Evolutionary conservation across 441 rosid species (phyloP).

Genomic region (Euphorbia celastroides): DNA sequence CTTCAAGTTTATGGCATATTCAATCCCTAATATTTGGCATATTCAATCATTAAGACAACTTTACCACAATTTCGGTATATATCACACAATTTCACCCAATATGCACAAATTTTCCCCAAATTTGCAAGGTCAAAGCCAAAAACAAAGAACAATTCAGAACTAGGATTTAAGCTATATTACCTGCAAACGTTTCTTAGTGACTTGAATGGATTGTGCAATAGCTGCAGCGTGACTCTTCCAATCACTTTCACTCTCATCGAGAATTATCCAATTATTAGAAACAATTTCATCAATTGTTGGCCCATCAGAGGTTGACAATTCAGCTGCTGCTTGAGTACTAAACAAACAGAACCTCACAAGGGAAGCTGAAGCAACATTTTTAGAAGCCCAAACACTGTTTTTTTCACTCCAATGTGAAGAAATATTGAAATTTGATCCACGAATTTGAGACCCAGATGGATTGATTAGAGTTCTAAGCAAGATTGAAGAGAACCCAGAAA

Average conservation of each 20-base stretch:
- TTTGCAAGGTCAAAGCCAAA: no score
- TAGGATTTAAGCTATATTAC: conserved; percentile 26
- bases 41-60: neutral
- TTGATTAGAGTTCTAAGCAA: conserved; percentile 22
- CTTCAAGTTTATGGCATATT: neutral
- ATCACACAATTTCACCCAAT: neutral
- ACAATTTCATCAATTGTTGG: conserved; percentile 69
- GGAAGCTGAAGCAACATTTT: conserved; percentile 15
- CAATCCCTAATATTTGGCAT: neutral
- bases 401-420: conserved; percentile 20
- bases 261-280: conserved; percentile 67
- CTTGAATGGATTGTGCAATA: conserved; percentile 81
- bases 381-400: conserved; percentile 20
- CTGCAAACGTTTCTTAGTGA: conserved; percentile 85
- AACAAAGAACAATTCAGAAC: neutral
- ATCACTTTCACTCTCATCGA: conserved; percentile 74
- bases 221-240: conserved; percentile 97
- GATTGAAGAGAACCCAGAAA: conserved; percentile 33
- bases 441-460: conserved; percentile 16
- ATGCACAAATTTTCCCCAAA: no score
- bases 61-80: neutral
- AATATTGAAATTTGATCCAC: conserved; percentile 8
- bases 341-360: conserved; percentile 16
- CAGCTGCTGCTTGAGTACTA: conserved; percentile 41
- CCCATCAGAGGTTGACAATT: conserved; percentile 65